Conservation (phyloP, 2,329 filamentous ascomycete genomes). For the Neurospora sp. region DNA sequence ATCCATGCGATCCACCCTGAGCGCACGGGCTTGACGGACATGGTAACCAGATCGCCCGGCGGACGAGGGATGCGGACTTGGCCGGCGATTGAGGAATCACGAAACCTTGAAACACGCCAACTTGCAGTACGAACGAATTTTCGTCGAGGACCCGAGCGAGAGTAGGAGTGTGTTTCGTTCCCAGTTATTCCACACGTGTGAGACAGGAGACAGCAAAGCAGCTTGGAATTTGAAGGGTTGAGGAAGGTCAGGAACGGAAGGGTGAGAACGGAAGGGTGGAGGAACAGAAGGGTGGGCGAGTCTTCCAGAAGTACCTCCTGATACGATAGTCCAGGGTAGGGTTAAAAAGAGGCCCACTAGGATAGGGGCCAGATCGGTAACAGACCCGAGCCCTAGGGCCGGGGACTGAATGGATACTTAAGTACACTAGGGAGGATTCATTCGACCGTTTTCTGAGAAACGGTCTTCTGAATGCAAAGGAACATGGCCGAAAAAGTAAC, state of each 20-base stretch:
- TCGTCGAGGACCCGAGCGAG: background rate
- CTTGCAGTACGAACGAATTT: background rate
- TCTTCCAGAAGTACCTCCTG: background rate
- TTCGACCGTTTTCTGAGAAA: background rate
- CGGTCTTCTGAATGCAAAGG: background rate
- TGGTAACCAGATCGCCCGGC: background rate
- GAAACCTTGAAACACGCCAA: background rate
- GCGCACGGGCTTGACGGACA: background rate
- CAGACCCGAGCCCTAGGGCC: background rate
- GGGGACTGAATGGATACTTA: background rate
- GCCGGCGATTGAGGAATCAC: background rate
- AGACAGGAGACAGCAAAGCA: background rate
- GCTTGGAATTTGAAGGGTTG: background rate
- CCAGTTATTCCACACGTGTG: background rate
- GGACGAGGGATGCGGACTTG: background rate
- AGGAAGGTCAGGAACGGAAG: background rate
- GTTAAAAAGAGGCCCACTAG: background rate
- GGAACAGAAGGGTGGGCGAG: background rate
- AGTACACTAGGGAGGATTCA: background rate
- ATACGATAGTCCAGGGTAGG: background rate
- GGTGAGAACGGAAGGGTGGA: background rate
- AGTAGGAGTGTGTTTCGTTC: background rate
- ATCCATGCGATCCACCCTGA: background rate
- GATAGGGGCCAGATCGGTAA: background rate
- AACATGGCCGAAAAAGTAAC: background rate